These are phyloP conservation scores for Pezicula neosporulosa DNA, from an alignment of 2,329 filamentous ascomycete genomes.

Conservation along the genomic window DNA sequence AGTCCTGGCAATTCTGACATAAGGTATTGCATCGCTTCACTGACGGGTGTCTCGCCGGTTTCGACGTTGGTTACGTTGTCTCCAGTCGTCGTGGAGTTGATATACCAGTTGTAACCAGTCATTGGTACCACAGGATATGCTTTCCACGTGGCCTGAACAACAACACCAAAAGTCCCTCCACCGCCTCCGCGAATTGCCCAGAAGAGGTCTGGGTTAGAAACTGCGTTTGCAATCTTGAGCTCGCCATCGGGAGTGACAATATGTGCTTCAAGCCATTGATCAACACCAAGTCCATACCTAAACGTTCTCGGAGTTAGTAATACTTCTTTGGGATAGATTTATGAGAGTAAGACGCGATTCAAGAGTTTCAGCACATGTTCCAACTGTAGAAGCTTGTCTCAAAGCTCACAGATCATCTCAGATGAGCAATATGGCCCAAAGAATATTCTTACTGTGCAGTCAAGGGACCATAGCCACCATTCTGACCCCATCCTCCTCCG, in stretches of 20 bases:
- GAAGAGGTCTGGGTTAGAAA: conserved; percentile 42
- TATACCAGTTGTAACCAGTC: background rate
- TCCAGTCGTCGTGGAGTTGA: background rate
- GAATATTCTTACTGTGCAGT: conserved; percentile 31
- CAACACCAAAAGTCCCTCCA: conserved; percentile 56
- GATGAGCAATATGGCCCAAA: too few species aligned
- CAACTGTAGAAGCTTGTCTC: too few species aligned
- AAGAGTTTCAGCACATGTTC: too few species aligned
- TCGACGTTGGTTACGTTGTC: too few species aligned
- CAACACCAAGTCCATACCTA: conserved; percentile 43
- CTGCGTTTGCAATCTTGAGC: conserved; percentile 36
- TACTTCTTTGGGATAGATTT: too few species aligned
- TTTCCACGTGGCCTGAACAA: conserved; percentile 51
- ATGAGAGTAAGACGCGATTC: too few species aligned
- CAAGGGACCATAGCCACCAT: conserved; percentile 54
- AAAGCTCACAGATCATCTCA: too few species aligned
- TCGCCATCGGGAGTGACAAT: conserved; percentile 45
- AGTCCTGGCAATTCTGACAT: background rate
- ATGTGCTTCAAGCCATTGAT: conserved; percentile 35
- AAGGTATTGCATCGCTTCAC: background rate
- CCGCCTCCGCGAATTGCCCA: conserved; percentile 30
- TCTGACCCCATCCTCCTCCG: conserved; percentile 39
- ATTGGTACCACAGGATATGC: conserved; percentile 32
- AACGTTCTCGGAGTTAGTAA: too few species aligned
- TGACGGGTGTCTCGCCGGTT: too few species aligned